phyloP scores from a whole-genome alignment of 331 rosid species.

The Stylosanthes scabra region DNA sequence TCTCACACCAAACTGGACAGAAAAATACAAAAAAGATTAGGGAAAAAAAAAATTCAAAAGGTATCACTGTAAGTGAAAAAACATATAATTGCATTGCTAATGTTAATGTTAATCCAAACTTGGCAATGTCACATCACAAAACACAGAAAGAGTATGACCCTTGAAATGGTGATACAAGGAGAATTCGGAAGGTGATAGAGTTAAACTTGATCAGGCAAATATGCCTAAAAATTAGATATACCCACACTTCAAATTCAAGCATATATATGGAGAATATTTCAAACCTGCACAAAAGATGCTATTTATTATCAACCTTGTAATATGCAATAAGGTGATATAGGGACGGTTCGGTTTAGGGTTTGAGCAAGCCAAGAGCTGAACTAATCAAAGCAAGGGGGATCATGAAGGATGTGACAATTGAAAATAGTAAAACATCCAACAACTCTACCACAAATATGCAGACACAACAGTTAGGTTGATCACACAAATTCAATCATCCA shows the following conservation, averaged over 20 bases:
- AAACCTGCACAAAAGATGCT: not conserved
- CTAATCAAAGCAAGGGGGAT: too few species aligned
- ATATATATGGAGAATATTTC: slow-evolving; percentile 2
- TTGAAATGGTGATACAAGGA: slow-evolving; percentile 15
- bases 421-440: slow-evolving; percentile 26
- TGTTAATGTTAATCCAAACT: not conserved
- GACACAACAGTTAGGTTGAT: slow-evolving; percentile 10
- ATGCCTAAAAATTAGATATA: not conserved
- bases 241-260: not conserved
- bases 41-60: slow-evolving; percentile 13
- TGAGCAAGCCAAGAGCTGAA: too few species aligned
- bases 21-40: slow-evolving; percentile 11
- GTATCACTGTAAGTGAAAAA: slow-evolving; percentile 29
- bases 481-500: slow-evolving; percentile 29
- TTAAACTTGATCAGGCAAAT: slow-evolving; percentile 20
- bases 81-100: slow-evolving; percentile 2
- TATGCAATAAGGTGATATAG: slow-evolving; percentile 5
- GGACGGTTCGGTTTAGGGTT: too few species aligned
- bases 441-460: slow-evolving; percentile 1
- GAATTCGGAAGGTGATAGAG: not conserved
- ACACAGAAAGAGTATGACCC: not conserved
- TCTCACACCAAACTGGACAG: slow-evolving; percentile 65
- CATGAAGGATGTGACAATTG: not conserved
- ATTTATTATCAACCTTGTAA: not conserved
- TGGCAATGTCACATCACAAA: slow-evolving; percentile 10